Percentiles rank a stretch among this genome's conserved stretches.
Evolutionary conservation across 139 green algal genomes (phyloP).

Genomic region (Chlamydomonas asymmetrica): DNA sequence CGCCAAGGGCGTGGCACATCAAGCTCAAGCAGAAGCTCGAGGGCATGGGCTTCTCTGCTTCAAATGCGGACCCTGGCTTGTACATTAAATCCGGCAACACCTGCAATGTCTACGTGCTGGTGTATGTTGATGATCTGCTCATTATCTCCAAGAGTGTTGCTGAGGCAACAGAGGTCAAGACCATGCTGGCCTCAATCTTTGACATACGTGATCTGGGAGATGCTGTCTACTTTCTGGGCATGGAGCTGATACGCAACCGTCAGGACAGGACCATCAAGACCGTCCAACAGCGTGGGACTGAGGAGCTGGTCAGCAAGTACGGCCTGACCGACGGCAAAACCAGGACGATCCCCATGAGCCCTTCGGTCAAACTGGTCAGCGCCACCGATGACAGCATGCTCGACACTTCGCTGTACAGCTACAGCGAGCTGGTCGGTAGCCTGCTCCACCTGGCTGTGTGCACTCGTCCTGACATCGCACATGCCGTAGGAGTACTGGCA

Average conservation of each 20-base stretch:
- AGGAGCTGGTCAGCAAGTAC: constrained; percentile 7
- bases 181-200: neutral
- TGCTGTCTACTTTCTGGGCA: constrained; percentile 19
- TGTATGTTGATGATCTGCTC: constrained; percentile 45
- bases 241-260: constrained; percentile 18
- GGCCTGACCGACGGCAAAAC: neutral
- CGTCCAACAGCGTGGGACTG: constrained; percentile 1
- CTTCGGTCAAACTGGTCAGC: neutral
- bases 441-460: too few relatives aligned
- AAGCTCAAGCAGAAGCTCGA: constrained; percentile 31
- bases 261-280: neutral
- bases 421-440: too few relatives aligned
- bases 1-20: constrained; percentile 47
- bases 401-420: neutral
- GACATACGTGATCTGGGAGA: constrained; percentile 25
- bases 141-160: constrained; percentile 6
- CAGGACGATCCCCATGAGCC: constrained; percentile 10
- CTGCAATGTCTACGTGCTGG: constrained; percentile 10
- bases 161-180: constrained; percentile 1
- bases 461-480: too few relatives aligned
- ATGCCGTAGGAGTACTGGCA: too few relatives aligned
- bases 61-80: constrained; percentile 33
- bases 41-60: constrained; percentile 22
- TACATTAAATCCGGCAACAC: constrained; percentile 29
- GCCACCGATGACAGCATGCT: neutral